Conservation (phyloP, 1,284 basidiomycete genomes). For the Boletus sp. region DNA sequence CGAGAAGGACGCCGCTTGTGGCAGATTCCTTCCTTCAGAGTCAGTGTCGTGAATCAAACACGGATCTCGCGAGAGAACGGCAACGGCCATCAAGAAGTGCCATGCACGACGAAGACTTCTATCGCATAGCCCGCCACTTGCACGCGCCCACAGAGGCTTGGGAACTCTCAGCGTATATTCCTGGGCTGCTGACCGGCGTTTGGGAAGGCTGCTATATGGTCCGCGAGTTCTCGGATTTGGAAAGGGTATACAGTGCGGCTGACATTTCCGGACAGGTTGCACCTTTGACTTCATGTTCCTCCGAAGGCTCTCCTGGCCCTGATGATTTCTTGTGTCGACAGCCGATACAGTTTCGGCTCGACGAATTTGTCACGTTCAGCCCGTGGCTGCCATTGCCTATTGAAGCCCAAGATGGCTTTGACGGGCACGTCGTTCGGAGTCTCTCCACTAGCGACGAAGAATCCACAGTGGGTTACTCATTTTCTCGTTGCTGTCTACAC, state of each 20-base stretch:
- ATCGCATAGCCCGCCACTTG: slow-evolving; percentile 31
- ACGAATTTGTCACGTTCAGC: slow-evolving; percentile 30
- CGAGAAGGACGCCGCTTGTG: slow-evolving; percentile 41
- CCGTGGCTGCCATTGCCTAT: slow-evolving; percentile 33
- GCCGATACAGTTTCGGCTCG: slow-evolving; percentile 33
- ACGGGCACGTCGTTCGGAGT: slow-evolving; percentile 26
- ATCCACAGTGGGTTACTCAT: slow-evolving; percentile 22
- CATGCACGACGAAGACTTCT: slow-evolving; percentile 42
- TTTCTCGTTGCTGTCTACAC: slow-evolving; percentile 12
- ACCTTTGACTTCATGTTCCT: slow-evolving; percentile 20
- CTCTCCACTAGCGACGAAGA: slow-evolving; percentile 25
- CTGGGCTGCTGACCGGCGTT: slow-evolving; percentile 45
- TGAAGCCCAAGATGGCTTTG: slow-evolving; percentile 22
- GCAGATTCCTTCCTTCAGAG: slow-evolving; percentile 36
- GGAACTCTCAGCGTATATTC: slow-evolving; percentile 35
- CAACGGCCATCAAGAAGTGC: slow-evolving; percentile 35
- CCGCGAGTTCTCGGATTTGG: slow-evolving; percentile 22
- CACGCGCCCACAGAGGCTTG: slow-evolving; percentile 21
- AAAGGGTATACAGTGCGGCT: slow-evolving; percentile 15
- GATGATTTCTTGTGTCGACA: slow-evolving; percentile 33
- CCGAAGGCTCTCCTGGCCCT: slow-evolving; percentile 8
- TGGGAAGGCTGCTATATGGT: slow-evolving; percentile 61
- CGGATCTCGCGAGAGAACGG: slow-evolving; percentile 33
- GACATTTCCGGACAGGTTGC: slow-evolving; percentile 28
- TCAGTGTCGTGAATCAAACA: slow-evolving; percentile 30